Evolutionary conservation across 805 yeast species (phyloP).

Genomic region (Limtongia smithiae): DNA sequence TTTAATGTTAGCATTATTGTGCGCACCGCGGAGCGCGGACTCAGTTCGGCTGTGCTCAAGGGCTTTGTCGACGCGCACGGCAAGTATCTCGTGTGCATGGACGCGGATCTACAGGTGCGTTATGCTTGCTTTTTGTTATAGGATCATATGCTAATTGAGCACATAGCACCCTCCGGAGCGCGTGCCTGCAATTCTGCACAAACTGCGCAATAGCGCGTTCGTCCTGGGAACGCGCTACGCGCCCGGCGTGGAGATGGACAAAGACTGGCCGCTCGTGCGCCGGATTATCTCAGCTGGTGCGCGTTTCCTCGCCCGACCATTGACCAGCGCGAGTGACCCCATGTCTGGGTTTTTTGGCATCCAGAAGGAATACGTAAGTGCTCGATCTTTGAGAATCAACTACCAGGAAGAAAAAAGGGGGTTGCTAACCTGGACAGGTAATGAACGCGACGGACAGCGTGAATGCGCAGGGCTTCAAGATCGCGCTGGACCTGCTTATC

Average conservation of each 20-base stretch:
- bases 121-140: not conserved
- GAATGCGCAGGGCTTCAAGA: slow-evolving; percentile 48
- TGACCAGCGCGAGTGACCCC: slow-evolving; percentile 52
- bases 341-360: slow-evolving; percentile 54
- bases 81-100: slow-evolving; percentile 50
- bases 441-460: slow-evolving; percentile 38
- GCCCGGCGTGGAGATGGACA: slow-evolving; percentile 53
- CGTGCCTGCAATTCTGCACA: slow-evolving; percentile 45
- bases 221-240: slow-evolving; percentile 52
- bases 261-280: slow-evolving; percentile 52
- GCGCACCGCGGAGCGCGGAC: slow-evolving; percentile 50
- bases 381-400: not conserved
- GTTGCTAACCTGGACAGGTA: slow-evolving; percentile 5
- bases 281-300: slow-evolving; percentile 51
- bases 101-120: slow-evolving; percentile 45
- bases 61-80: slow-evolving; percentile 50
- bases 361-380: slow-evolving; percentile 42
- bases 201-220: slow-evolving; percentile 44
- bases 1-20: slow-evolving; percentile 50
- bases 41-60: slow-evolving; percentile 49
- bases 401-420: not conserved
- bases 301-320: slow-evolving; percentile 48
- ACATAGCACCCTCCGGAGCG: slow-evolving; percentile 51
- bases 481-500: slow-evolving; percentile 48
- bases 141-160: not conserved